A percentile compares a stretch with the other conserved stretches of the same genome.
phyloP scores from a whole-genome alignment of 345 rosid species.

The Cardamine resedifolia region DNA sequence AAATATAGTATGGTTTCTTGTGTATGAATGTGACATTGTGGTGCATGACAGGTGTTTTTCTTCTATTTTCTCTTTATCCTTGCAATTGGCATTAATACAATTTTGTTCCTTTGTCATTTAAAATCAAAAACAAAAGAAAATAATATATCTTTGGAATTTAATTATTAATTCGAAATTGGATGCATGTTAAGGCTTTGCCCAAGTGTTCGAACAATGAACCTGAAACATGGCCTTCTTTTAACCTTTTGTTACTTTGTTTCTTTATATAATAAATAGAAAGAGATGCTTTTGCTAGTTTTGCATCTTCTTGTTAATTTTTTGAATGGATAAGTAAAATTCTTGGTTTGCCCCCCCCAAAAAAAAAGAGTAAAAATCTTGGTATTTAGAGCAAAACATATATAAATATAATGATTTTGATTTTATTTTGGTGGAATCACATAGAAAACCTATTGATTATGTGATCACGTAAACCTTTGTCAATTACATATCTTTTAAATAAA shows the following conservation, averaged over 20 bases:
- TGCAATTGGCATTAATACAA: constrained; percentile 14
- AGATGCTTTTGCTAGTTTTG: constrained; percentile 14
- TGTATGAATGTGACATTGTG: constrained; percentile 40
- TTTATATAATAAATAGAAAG: neutral
- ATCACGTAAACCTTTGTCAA: neutral
- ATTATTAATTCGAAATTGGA: neutral
- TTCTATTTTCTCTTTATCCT: constrained; percentile 2
- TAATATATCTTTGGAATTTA: neutral
- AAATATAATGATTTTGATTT: neutral
- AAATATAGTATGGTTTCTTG: constrained; percentile 32
- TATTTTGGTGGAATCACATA: neutral
- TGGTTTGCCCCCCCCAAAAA: no score
- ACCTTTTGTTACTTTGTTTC: constrained; percentile 22
- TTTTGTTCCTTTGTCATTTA: constrained; percentile 17
- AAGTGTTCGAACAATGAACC: constrained; percentile 37
- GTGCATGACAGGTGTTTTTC: constrained; percentile 42
- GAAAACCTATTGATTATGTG: neutral
- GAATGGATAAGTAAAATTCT: neutral
- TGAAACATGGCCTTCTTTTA: constrained; percentile 32
- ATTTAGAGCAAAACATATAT: neutral
- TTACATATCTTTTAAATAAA: neutral
- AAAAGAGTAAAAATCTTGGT: neutral
- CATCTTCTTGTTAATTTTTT: neutral
- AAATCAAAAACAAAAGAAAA: neutral
- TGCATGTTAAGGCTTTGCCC: constrained; percentile 29